phyloP scores from a whole-genome alignment of 805 yeast genomes.

The Suhomyces canberraensis region DNA sequence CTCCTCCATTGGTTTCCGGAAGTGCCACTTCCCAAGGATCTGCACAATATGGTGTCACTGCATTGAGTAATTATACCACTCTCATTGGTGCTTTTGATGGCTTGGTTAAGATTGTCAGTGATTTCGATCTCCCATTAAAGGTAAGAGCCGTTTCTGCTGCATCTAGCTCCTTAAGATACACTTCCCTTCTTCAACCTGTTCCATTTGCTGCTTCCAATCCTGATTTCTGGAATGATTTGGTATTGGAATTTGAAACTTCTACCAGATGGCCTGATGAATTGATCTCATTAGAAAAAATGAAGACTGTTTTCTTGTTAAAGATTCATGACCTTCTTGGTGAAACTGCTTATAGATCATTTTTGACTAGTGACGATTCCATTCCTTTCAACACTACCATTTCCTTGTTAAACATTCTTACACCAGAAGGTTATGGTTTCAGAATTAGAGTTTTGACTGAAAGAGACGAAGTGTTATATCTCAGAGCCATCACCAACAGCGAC shows the following conservation, averaged over 20 bases:
- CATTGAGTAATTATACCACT: constrained; percentile 25
- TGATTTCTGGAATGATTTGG: constrained; percentile 74
- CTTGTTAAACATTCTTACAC: constrained; percentile 65
- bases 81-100: constrained; percentile 46
- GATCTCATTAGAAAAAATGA: constrained; percentile 79
- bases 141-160: constrained; percentile 71
- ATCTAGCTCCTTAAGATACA: constrained; percentile 69
- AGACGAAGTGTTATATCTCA: constrained; percentile 69
- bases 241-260: constrained; percentile 85
- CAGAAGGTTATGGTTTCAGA: constrained; percentile 87
- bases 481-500: constrained; percentile 66
- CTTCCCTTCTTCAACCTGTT: constrained; percentile 75
- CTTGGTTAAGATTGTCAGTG: constrained; percentile 45
- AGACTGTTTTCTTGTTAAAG: constrained; percentile 82
- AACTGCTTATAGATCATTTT: constrained; percentile 52
- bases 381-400: constrained; percentile 63
- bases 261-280: constrained; percentile 96
- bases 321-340: constrained; percentile 45
- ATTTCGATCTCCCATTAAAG: constrained; percentile 60
- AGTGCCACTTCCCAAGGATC: constrained; percentile 42
- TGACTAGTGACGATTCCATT: constrained; percentile 63
- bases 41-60: constrained; percentile 27
- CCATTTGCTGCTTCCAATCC: constrained; percentile 76
- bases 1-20: constrained; percentile 58
- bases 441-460: constrained; percentile 77